Base-by-base conservation (phyloP, 306 rosid species). In the Sophora flavescens region DNA sequence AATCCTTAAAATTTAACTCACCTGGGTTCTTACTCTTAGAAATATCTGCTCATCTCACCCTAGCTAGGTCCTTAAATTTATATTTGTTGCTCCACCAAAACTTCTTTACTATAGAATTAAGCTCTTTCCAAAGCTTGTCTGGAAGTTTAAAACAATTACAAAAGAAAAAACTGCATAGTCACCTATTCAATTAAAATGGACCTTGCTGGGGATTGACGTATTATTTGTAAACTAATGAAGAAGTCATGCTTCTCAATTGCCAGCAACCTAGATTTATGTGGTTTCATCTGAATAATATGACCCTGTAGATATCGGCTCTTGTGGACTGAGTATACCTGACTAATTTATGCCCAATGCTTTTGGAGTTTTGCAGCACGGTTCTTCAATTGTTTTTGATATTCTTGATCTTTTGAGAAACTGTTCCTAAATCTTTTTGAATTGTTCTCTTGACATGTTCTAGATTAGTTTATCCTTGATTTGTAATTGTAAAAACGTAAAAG, bases 381-480 rank as follows among this genome's bases (percentile, higher is more conserved):
- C 15, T 61, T 70, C 39, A 62, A 76, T 45, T 35, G 42, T 33
- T 63, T 63, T 72, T 53, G 86, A 57, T 11, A n/a, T 42, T 66
- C 30, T 65, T 45, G 48, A 57, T 66, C 33, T 51, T 38, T 59
- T 65, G 68, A 59, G 54, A 50, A 62, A 59, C 65, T 16, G 3
- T 66, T 47, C 16, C 65, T 35, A 56, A 18, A 56, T 32, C 11
- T 18, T 48, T 58, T 71, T 66, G 48, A 39, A 39, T 61, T 72
- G 14, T 16, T 70, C 63, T 54, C 22, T 61, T 56, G 36, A 26
- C 50, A 32, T 68, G 51, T 68, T 51, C 42, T 33, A 48, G 18
- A 62, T 54, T 50, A 63, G 18, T 68, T 78, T 74, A 30, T 74
- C 71, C 71, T 63, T 50, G 53, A 50, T 72, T 45, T 64, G 41